A percentile compares a stretch with the other conserved stretches of the same genome.
Conservation (phyloP, 2,329 filamentous ascomycete species). For the Pseudogymnoascus sp. region DNA sequence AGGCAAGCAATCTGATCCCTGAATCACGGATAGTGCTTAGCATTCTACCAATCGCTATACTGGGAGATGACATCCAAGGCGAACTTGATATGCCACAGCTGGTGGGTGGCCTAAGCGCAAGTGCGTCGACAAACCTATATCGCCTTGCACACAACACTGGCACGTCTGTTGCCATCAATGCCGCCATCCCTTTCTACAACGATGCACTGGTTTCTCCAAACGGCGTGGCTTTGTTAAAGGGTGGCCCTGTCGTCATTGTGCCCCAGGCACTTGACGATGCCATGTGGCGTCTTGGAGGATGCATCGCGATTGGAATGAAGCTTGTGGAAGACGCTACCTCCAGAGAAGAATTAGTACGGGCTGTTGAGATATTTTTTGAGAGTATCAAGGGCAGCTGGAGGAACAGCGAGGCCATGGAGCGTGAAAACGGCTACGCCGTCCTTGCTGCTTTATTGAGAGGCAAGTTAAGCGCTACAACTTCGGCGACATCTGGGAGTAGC, state of each 20-base stretch:
- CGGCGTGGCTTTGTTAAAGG: conserved; percentile 75
- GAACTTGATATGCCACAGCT: conserved; percentile 65
- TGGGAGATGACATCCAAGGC: conserved; percentile 74
- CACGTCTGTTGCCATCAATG: conserved; percentile 79
- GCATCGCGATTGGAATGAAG: conserved; percentile 76
- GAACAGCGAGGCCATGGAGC: conserved; percentile 97
- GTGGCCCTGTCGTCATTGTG: conserved; percentile 71
- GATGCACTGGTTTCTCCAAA: conserved; percentile 77
- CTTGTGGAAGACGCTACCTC: conserved; percentile 71
- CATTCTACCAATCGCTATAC: conserved; percentile 70
- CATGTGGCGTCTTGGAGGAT: conserved; percentile 88
- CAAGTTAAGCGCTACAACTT: conserved; percentile 52
- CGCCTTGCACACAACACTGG: conserved; percentile 66
- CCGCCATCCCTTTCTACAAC: conserved; percentile 77
- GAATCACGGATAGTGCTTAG: conserved; percentile 79
- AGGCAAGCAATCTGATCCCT: conserved; percentile 73
- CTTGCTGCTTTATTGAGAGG: conserved; percentile 76
- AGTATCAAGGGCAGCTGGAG: conserved; percentile 89
- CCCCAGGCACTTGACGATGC: conserved; percentile 87
- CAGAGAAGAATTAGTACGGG: conserved; percentile 63
- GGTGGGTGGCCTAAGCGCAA: conserved; percentile 67
- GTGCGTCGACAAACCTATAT: conserved; percentile 60
- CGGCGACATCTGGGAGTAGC: conserved; percentile 30
- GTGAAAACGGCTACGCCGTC: conserved; percentile 88
- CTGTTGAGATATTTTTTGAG: conserved; percentile 77